Percentiles rank a stretch among this genome's conserved stretches.
Evolutionary conservation across 257 asterid genomes (phyloP).

Genomic region (Primulina tabacum): DNA sequence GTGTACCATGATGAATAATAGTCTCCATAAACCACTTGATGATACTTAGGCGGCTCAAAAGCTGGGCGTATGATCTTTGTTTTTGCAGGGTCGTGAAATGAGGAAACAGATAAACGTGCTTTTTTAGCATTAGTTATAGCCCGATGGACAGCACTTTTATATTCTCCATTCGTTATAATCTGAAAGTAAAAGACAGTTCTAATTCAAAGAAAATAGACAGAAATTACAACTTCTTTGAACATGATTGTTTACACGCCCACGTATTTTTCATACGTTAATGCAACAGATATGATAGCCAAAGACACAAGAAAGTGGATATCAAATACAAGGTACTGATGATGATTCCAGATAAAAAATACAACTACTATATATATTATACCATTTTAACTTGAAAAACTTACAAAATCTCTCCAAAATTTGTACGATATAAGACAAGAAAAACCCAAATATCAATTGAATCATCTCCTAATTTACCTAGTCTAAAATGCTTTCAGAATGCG

Average conservation of each 20-base stretch:
- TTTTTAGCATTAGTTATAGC: conserved; percentile 66
- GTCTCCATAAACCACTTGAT: conserved; percentile 63
- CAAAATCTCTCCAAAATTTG: not conserved
- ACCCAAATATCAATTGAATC: not conserved
- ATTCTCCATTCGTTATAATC: conserved; percentile 79
- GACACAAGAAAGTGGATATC: not conserved
- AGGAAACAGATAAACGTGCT: conserved; percentile 76
- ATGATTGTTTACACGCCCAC: not conserved
- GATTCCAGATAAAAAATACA: not conserved
- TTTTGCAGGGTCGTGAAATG: conserved; percentile 90
- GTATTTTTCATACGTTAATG: not conserved
- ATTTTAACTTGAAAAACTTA: not conserved
- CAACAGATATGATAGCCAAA: not conserved
- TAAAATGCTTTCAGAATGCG: not conserved
- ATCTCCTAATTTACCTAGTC: not conserved
- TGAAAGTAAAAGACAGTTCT: conserved; percentile 24
- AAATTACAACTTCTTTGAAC: not conserved
- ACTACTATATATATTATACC: not conserved
- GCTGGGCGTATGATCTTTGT: conserved; percentile 51
- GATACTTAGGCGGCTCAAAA: conserved; percentile 56
- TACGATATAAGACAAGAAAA: not conserved
- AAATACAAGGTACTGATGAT: not conserved
- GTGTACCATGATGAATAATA: conserved; percentile 83
- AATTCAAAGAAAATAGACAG: not conserved
- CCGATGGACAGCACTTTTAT: conserved; percentile 71